These are phyloP conservation scores for Phytophthora lateralis DNA, from an alignment of 352 stramenopile species.

Conservation along the genomic window DNA sequence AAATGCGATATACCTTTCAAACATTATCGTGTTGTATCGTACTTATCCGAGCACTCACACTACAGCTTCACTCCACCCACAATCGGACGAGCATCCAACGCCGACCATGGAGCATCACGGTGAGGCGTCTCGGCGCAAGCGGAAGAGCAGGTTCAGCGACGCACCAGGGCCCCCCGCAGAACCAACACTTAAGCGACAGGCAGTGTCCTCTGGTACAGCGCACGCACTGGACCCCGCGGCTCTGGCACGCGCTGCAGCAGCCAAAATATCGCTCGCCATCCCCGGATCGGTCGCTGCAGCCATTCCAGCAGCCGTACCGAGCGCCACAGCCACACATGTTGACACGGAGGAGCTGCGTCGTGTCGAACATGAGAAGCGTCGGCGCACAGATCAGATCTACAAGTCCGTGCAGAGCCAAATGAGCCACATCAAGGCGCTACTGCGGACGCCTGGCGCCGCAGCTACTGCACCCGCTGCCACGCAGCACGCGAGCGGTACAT, in stretches of 20 bases:
- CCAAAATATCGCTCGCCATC: slow-evolving; percentile 74
- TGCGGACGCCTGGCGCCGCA: slow-evolving; percentile 51
- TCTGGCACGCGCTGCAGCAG: slow-evolving; percentile 69
- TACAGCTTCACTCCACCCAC: slow-evolving; percentile 5
- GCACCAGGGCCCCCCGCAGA: slow-evolving; percentile 29
- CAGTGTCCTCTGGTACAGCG: slow-evolving; percentile 1
- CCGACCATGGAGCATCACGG: slow-evolving; percentile 32
- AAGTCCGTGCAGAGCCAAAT: slow-evolving; percentile 89
- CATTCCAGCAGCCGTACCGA: background rate
- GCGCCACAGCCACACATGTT: slow-evolving; percentile 1
- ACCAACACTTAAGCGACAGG: slow-evolving; percentile 21
- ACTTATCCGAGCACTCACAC: background rate
- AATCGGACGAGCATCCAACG: background rate
- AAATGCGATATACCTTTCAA: background rate
- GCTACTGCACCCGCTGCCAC: background rate
- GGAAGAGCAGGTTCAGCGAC: slow-evolving; percentile 87
- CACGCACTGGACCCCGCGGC: slow-evolving; percentile 52
- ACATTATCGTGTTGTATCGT: slow-evolving; percentile 1
- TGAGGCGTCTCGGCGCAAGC: slow-evolving; percentile 61
- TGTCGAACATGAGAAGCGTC: slow-evolving; percentile 59
- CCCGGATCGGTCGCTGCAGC: slow-evolving; percentile 27
- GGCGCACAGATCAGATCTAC: slow-evolving; percentile 76
- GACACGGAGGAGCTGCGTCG: slow-evolving; percentile 45
- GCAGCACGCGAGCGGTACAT: slow-evolving; percentile 29
- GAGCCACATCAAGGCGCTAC: slow-evolving; percentile 71